A percentile compares a stretch with the other conserved stretches of the same genome.
phyloP scores from a whole-genome alignment of 768 basidiomycete species.

The Tricholoma furcatifolium region DNA sequence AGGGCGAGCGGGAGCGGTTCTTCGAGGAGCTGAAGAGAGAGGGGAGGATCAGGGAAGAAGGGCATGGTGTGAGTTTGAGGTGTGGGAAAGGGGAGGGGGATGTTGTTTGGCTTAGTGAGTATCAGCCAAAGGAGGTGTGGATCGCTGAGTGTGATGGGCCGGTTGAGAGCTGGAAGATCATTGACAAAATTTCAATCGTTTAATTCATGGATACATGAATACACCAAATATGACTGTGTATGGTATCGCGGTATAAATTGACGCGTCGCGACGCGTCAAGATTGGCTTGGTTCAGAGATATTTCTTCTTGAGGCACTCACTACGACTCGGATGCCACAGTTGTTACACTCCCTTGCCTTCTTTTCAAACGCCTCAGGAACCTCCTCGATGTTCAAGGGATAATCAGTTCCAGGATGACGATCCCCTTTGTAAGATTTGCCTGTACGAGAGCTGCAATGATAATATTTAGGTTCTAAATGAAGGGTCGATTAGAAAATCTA shows the following conservation, averaged over 20 bases:
- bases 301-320: conserved; percentile 16
- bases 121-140: conserved; percentile 56
- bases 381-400: conserved; percentile 13
- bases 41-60: conserved; percentile 27
- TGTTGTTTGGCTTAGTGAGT: conserved; percentile 38
- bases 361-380: conserved; percentile 26
- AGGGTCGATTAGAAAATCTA: no score
- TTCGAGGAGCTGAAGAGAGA: conserved; percentile 39
- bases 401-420: conserved; percentile 26
- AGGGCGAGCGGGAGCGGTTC: conserved; percentile 48
- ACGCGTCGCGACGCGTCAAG: background rate
- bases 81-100: conserved; percentile 25
- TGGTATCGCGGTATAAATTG: background rate
- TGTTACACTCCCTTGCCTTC: conserved; percentile 26
- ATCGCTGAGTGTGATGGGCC: conserved; percentile 57
- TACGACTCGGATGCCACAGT: conserved; percentile 29
- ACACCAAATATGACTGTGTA: background rate
- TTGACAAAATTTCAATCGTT: conserved; percentile 30
- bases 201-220: background rate
- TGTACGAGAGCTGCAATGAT: conserved; percentile 27
- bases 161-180: conserved; percentile 55
- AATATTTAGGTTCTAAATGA: conserved; percentile 26
- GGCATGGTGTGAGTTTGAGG: conserved; percentile 27
- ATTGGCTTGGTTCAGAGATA: conserved; percentile 5
- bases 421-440: conserved; percentile 29